Percentiles rank a stretch among this genome's conserved stretches.
Evolutionary conservation across 139 green algal genomes (phyloP).

Genomic region (Chara braunii): DNA sequence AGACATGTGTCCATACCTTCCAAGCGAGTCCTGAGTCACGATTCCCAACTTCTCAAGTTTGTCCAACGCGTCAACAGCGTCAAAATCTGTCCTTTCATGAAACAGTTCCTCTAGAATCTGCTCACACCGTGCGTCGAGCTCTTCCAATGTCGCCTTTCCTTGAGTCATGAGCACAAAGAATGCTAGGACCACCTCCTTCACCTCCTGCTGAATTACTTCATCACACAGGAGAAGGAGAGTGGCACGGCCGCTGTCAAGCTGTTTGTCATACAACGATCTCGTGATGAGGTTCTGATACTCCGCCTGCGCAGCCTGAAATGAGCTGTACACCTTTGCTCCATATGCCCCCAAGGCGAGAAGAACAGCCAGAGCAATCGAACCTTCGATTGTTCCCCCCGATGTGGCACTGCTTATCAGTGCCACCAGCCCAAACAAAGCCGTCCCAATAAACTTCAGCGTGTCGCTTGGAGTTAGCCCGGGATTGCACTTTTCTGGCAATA

Average conservation of each 20-base stretch:
- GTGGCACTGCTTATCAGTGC: too few species aligned
- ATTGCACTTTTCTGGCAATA: slow-evolving; percentile 34
- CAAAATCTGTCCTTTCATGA: slow-evolving; percentile 26
- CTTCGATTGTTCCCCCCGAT: too few species aligned
- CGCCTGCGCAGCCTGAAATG: not conserved
- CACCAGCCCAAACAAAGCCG: too few species aligned
- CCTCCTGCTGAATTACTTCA: slow-evolving; percentile 42
- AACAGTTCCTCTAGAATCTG: slow-evolving; percentile 25
- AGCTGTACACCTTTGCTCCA: too few species aligned
- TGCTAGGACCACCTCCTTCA: slow-evolving; percentile 36
- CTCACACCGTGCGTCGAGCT: slow-evolving; percentile 31
- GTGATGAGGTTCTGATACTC: slow-evolving; percentile 32
- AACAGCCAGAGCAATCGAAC: too few species aligned
- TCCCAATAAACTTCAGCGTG: slow-evolving; percentile 18
- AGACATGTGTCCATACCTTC: slow-evolving; percentile 22
- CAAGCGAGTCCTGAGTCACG: slow-evolving; percentile 23
- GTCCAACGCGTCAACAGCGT: slow-evolving; percentile 30
- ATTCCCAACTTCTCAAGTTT: slow-evolving; percentile 25
- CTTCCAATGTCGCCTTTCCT: slow-evolving; percentile 22
- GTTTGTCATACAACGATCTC: slow-evolving; percentile 35
- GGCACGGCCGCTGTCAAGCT: slow-evolving; percentile 33
- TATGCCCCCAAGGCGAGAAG: too few species aligned
- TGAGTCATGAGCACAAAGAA: slow-evolving; percentile 41
- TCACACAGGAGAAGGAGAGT: slow-evolving; percentile 35
- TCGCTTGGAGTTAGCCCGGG: slow-evolving; percentile 19